Conservation (phyloP, 1,284 basidiomycete species). For the Cutaneotrichosporon spelunceum region DNA sequence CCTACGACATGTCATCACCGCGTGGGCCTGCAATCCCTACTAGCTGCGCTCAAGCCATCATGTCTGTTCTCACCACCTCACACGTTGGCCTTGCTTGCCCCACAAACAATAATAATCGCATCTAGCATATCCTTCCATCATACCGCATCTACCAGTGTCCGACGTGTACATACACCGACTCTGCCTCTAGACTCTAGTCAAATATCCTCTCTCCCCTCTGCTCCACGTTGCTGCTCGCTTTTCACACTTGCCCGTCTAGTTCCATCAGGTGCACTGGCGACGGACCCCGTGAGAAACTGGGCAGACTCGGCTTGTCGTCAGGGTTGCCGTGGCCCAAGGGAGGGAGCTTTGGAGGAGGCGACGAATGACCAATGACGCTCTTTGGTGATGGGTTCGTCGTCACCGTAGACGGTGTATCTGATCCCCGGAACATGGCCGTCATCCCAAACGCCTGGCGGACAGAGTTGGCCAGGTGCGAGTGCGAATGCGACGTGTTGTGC, state of each 20-base stretch:
- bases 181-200: slow-evolving; percentile 7
- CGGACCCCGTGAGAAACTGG: slow-evolving; percentile 22
- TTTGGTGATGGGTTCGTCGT: slow-evolving; percentile 29
- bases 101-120: not conserved
- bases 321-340: slow-evolving; percentile 32
- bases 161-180: slow-evolving; percentile 9
- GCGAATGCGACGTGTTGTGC: slow-evolving; percentile 22
- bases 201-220: not conserved
- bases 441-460: slow-evolving; percentile 81
- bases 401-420: slow-evolving; percentile 20
- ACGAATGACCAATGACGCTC: slow-evolving; percentile 27
- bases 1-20: no score
- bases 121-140: no score
- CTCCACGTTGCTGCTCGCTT: not conserved
- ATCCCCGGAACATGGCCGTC: slow-evolving; percentile 67
- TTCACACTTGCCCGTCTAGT: slow-evolving; percentile 25
- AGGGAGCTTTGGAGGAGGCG: slow-evolving; percentile 36
- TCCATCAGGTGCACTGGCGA: slow-evolving; percentile 29
- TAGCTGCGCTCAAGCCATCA: no score
- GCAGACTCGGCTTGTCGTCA: slow-evolving; percentile 23
- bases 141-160: slow-evolving; percentile 8
- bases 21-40: no score
- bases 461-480: slow-evolving; percentile 53
- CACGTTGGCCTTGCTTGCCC: no score
- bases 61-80: no score